phyloP scores from a whole-genome alignment of 2,329 filamentous ascomycete genomes.

The Phyllosticta citriasiana region DNA sequence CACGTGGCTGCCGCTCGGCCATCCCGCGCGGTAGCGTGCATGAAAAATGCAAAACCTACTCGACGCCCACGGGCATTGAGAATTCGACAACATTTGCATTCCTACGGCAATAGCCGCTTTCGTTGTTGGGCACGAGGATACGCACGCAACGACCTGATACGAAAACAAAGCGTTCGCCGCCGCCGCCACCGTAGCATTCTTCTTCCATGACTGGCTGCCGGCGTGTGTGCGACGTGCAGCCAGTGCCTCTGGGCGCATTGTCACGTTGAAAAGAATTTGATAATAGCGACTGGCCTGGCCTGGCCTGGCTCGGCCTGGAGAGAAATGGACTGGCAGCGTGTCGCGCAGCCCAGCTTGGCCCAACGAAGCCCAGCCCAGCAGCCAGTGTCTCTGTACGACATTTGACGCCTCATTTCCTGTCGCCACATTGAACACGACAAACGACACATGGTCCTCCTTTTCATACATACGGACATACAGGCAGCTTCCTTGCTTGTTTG shows the following conservation, averaged over 20 bases:
- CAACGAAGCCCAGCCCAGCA: too few relatives aligned
- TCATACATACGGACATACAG: not conserved
- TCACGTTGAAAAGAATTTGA: not conserved
- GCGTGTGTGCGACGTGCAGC: not conserved
- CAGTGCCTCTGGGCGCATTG: not conserved
- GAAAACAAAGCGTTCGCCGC: not conserved
- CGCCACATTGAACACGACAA: not conserved
- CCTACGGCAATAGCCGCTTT: not conserved
- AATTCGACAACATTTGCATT: not conserved
- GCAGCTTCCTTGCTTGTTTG: too few relatives aligned
- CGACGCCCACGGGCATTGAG: not conserved
- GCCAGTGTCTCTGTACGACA: not conserved
- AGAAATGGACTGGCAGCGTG: too few relatives aligned
- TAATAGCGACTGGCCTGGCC: not conserved
- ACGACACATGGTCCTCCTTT: too few relatives aligned
- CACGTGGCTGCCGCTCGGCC: slow-evolving; percentile 41
- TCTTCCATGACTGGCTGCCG: not conserved
- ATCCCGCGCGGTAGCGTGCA: slow-evolving; percentile 13
- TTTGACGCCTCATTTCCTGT: not conserved
- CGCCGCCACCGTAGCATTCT: not conserved
- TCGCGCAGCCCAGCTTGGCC: too few relatives aligned
- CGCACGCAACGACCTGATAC: not conserved
- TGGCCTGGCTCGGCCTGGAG: not conserved
- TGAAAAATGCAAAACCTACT: not conserved
- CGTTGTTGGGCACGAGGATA: not conserved